phyloP scores from a whole-genome alignment of 2,329 filamentous ascomycete genomes.

The Whalleya microplaca region DNA sequence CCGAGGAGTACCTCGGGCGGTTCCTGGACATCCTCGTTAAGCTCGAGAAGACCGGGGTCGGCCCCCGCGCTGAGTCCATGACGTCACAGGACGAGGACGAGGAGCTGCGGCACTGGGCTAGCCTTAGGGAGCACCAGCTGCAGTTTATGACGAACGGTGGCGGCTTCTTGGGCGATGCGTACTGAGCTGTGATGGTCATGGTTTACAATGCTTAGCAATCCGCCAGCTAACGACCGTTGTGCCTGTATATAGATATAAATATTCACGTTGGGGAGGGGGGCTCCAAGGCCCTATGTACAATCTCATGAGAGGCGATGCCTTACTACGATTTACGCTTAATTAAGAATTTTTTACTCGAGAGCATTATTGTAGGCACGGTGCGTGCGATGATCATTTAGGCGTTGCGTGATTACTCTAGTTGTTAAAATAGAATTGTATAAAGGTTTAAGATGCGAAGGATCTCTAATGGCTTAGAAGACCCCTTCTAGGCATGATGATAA shows the following conservation, averaged over 20 bases:
- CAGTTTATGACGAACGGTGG: slow-evolving; percentile 71
- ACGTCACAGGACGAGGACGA: slow-evolving; percentile 70
- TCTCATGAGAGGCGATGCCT: no score
- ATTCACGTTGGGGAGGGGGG: neutral
- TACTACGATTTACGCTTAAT: no score
- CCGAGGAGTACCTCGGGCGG: slow-evolving; percentile 71
- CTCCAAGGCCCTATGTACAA: no score
- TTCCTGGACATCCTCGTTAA: slow-evolving; percentile 77
- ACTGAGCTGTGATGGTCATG: slow-evolving; percentile 5
- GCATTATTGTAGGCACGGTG: no score
- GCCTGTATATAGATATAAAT: slow-evolving; percentile 11
- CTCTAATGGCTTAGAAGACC: no score
- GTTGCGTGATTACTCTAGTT: no score
- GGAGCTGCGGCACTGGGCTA: slow-evolving; percentile 77
- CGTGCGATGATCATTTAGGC: no score
- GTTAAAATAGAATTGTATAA: no score
- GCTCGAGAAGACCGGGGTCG: slow-evolving; percentile 66
- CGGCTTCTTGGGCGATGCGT: slow-evolving; percentile 47
- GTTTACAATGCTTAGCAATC: neutral
- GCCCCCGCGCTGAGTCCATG: slow-evolving; percentile 41
- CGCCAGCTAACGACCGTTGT: neutral
- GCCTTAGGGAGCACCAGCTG: slow-evolving; percentile 76
- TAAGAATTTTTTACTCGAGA: no score
- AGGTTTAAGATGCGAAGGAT: no score
- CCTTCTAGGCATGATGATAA: no score